These are phyloP conservation scores for Metschnikowia vanudenii DNA, from an alignment of 805 yeast genomes.

Conservation along the genomic window DNA sequence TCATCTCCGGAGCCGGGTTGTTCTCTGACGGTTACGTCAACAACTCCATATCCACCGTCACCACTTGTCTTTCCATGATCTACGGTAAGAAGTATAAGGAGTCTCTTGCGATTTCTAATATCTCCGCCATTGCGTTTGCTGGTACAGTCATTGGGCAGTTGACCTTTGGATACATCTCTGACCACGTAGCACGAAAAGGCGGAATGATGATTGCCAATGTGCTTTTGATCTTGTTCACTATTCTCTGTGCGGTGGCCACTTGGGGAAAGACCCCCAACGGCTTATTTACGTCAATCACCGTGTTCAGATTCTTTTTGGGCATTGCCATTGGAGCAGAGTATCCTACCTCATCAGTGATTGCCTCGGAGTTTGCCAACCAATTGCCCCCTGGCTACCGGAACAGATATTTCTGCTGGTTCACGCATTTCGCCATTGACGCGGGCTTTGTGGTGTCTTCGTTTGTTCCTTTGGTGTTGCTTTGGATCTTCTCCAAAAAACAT, in stretches of 20 bases:
- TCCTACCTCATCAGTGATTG: constrained; percentile 90
- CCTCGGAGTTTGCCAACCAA: constrained; percentile 83
- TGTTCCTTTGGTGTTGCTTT: constrained; percentile 79
- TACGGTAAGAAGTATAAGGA: constrained; percentile 62
- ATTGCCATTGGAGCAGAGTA: constrained; percentile 93
- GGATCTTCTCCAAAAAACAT: constrained; percentile 73
- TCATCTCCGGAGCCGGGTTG: constrained; percentile 79
- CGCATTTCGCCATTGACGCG: constrained; percentile 80
- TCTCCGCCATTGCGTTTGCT: constrained; percentile 84
- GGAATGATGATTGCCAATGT: constrained; percentile 81
- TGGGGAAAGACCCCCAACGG: constrained; percentile 84
- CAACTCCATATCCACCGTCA: constrained; percentile 76
- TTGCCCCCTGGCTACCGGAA: constrained; percentile 83
- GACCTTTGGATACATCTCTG: constrained; percentile 76
- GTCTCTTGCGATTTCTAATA: constrained; percentile 73
- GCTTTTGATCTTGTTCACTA: constrained; percentile 72
- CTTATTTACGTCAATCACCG: constrained; percentile 78
- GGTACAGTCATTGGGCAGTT: constrained; percentile 91
- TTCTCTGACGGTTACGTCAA: constrained; percentile 93
- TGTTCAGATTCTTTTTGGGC: constrained; percentile 85
- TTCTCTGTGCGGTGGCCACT: constrained; percentile 57
- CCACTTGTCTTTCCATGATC: constrained; percentile 62
- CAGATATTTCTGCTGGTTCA: constrained; percentile 86
- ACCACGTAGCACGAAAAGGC: constrained; percentile 72
- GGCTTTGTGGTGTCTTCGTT: constrained; percentile 85